Evolutionary conservation across 176 grass and related monocot species (phyloP).

Genomic region (Echinochloa phyllopogon): DNA sequence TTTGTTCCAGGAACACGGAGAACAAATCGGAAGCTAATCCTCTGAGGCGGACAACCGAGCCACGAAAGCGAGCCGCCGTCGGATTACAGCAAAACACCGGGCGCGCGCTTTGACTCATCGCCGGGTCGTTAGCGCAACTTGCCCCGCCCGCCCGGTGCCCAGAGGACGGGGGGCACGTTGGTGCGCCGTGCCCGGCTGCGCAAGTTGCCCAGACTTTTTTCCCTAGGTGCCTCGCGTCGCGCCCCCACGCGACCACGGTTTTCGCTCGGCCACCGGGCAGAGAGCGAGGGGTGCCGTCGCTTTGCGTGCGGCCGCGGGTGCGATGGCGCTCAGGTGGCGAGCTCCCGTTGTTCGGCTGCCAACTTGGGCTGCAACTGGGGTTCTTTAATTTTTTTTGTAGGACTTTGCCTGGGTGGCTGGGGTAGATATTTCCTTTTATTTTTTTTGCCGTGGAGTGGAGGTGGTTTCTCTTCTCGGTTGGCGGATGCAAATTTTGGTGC

Average conservation of each 20-base stretch:
- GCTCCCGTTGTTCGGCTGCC: conserved; percentile 17
- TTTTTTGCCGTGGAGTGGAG: no score
- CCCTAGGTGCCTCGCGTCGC: background rate
- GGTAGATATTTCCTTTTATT: no score
- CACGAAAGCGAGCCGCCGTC: conserved; percentile 38
- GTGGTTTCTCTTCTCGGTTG: conserved; percentile 21
- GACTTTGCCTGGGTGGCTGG: no score
- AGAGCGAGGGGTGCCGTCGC: conserved; percentile 7
- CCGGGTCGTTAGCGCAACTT: background rate
- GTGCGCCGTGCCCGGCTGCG: background rate
- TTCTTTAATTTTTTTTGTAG: background rate
- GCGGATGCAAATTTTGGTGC: no score
- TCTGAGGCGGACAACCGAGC: background rate
- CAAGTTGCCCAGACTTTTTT: background rate
- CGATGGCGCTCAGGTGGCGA: conserved; percentile 3
- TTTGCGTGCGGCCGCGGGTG: conserved; percentile 28
- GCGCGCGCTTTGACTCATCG: conserved; percentile 5
- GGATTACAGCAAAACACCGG: conserved; percentile 44
- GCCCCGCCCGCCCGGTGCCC: background rate
- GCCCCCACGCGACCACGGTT: conserved; percentile 17
- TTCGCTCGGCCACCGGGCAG: background rate
- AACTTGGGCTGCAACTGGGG: conserved; percentile 36
- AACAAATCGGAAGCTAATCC: background rate
- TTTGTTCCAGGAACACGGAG: conserved; percentile 7
- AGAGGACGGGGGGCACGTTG: background rate